Evolutionary conservation across 2,329 filamentous ascomycete genomes (phyloP).

Genomic region (Albophoma yamanashiensis): DNA sequence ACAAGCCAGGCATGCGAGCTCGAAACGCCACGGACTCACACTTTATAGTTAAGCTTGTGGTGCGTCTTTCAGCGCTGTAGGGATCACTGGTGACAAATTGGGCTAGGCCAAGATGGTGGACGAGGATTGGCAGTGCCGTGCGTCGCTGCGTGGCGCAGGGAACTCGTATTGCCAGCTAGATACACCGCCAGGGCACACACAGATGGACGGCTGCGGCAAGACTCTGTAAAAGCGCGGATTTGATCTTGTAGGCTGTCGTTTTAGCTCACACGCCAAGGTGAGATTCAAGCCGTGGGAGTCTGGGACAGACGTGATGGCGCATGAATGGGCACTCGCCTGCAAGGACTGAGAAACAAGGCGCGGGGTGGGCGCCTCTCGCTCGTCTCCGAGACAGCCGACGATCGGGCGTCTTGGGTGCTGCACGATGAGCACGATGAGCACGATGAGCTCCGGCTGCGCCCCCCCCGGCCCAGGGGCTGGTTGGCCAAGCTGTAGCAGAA

Average conservation of each 20-base stretch:
- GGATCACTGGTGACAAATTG: background rate
- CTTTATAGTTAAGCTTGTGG: background rate
- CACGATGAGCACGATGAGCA: background rate
- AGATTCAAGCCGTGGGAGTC: background rate
- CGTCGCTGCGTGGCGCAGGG: background rate
- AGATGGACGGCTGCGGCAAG: too few relatives aligned
- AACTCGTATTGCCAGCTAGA: background rate
- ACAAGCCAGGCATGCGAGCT: background rate
- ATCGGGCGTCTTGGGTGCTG: background rate
- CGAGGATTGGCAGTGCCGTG: background rate
- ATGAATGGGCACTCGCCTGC: background rate
- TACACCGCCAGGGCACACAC: too few relatives aligned
- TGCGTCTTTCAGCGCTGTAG: background rate
- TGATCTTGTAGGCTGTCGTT: too few relatives aligned
- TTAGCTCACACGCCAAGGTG: too few relatives aligned
- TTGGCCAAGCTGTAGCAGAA: background rate
- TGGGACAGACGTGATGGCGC: background rate
- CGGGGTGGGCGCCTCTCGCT: background rate
- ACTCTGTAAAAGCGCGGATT: too few relatives aligned
- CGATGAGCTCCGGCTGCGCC: background rate
- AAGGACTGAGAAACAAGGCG: background rate
- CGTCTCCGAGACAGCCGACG: background rate
- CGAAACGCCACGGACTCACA: background rate
- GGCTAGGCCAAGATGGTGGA: background rate
- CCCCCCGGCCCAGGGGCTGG: background rate